phyloP scores from a whole-genome alignment of 306 rosid genomes.

The Mimosa pudica region DNA sequence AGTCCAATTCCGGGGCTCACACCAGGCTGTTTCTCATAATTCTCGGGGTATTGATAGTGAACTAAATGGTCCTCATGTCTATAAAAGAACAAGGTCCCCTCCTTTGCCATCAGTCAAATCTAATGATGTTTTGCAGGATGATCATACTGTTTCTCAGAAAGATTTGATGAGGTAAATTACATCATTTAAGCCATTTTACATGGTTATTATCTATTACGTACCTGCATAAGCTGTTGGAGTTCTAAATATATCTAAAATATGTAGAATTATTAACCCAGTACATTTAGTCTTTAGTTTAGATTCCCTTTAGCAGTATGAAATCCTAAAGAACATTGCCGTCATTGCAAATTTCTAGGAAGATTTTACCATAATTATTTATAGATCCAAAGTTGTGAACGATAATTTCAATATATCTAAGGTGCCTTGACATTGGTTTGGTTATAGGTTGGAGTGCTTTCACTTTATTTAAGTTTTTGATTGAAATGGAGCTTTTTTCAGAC shows the following conservation, averaged over 20 bases:
- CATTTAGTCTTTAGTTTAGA: neutral
- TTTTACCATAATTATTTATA: neutral
- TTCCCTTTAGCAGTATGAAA: slow-evolving; percentile 3
- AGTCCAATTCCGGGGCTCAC: slow-evolving; percentile 42
- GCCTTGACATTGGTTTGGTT: slow-evolving; percentile 8
- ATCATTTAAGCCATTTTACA: neutral
- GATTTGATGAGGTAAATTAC: slow-evolving; percentile 50
- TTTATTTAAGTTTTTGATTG: neutral
- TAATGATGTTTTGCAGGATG: slow-evolving; percentile 29
- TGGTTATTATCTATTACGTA: slow-evolving; percentile 21
- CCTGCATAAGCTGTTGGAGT: slow-evolving; percentile 9
- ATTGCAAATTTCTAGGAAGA: slow-evolving; percentile 4
- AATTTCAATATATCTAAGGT: slow-evolving; percentile 3
- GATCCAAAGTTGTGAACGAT: neutral
- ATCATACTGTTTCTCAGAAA: slow-evolving; percentile 36
- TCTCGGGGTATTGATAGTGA: slow-evolving; percentile 40
- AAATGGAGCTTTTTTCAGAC: neutral
- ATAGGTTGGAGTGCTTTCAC: slow-evolving; percentile 3
- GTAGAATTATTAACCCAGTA: slow-evolving; percentile 10
- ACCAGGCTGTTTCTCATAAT: slow-evolving; percentile 41
- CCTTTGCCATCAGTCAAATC: slow-evolving; percentile 36
- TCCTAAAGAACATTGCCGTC: slow-evolving; percentile 19
- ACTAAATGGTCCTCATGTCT: slow-evolving; percentile 44
- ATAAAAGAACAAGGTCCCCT: slow-evolving; percentile 62
- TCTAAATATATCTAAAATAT: slow-evolving; percentile 20